These are phyloP conservation scores for Hypsizygus marmoreus DNA, from an alignment of 768 basidiomycete species.

Conservation along the genomic window DNA sequence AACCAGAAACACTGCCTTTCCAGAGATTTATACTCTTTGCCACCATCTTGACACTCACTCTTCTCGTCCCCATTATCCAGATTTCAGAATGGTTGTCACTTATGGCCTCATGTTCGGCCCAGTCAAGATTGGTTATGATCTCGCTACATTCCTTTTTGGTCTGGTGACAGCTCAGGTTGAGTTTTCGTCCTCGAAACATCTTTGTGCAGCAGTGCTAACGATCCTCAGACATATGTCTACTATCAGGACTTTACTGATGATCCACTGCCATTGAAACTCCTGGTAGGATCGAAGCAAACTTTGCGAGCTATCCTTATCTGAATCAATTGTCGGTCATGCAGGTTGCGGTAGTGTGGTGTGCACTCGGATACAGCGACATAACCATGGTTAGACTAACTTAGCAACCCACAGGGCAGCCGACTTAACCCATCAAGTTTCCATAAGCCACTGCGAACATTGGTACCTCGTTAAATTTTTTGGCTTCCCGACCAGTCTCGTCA, in stretches of 20 bases:
- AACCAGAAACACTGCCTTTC: constrained; percentile 68
- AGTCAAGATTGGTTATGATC: not conserved
- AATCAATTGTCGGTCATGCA: not conserved
- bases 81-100: not conserved
- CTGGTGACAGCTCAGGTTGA: constrained; percentile 1
- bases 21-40: no score
- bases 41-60: not conserved
- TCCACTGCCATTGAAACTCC: no score
- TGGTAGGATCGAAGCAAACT: no score
- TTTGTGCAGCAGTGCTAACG: no score
- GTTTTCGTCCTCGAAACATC: not conserved
- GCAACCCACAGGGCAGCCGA: not conserved
- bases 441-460: no score
- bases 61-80: not conserved
- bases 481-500: no score
- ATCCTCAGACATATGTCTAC: constrained; percentile 1
- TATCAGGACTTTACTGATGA: constrained; percentile 3
- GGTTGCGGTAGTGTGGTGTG: not conserved
- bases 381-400: no score
- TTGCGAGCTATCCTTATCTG: not conserved
- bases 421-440: not conserved
- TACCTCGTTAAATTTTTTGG: no score
- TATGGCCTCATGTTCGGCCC: not conserved
- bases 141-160: constrained; percentile 2
- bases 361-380: no score